Base-by-base conservation (phyloP, 768 basidiomycete genomes). In the Postia placenta region DNA sequence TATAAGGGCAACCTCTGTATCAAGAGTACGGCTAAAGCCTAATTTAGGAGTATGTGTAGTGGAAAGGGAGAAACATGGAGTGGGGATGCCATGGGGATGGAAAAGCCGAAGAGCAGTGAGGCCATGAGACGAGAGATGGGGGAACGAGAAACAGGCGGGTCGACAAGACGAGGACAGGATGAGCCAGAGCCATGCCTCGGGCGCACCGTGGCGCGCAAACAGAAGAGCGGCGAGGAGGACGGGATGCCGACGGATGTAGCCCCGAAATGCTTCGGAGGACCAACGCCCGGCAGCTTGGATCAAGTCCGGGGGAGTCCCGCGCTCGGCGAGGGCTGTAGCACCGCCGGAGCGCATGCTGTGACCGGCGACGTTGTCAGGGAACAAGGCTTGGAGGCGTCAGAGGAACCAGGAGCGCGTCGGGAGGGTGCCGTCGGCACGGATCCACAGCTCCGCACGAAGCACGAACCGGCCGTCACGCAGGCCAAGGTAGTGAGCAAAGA, bases 301-400 rank as follows among this genome's bases (percentile, higher is more conserved):
- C 20, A 56, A 27, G 27, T 57, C 42, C 1, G 63, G 59, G 0
- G 67, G 42, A 1, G 60, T 54, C 0, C 72, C 69, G 0, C 49
- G 24, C 15, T 54, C 51, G 0, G 74, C 73, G 2, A 70, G 58
- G 9, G 43, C 56, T 3, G 74, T 76, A 0, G 74, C 71, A 5
- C 74, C 71, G 0, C 74, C 72, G 6, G 72, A 58, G 15, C 67
- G 68, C 47, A 73, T 39, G 2, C 68, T 73, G 33, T 73, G 69
- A 3, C 71, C 72, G 0, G 56, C 56, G 14, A 65, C 49, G 28
- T 48, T 36, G 14, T 48, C 26, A 0, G 60, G 56, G 35, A 71
- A 67, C 27, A 60, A 48, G 0, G 11, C 5, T 1, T 49, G 57
- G 0, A 75, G 49, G 2, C 64, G 59, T 0, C 11, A 5, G 0